Evolutionary conservation across 805 yeast genomes (phyloP).

Genomic region (Cyberlindnera subsufficiens): DNA sequence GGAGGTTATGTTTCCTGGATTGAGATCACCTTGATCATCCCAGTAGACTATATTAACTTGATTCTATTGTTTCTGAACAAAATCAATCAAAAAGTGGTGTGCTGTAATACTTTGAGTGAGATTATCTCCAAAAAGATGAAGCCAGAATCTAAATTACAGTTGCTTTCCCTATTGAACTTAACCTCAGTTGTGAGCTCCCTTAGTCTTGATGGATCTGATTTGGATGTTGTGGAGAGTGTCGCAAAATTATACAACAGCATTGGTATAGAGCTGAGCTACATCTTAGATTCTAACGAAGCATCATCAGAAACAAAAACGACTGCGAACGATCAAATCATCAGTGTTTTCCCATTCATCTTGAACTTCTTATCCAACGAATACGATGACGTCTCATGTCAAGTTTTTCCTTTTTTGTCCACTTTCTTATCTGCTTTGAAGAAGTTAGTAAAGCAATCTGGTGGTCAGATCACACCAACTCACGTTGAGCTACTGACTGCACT

Average conservation of each 20-base stretch:
- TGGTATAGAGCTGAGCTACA: constrained; percentile 69
- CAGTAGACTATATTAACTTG: constrained; percentile 21
- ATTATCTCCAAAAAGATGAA: constrained; percentile 76
- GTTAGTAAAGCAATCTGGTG: constrained; percentile 34
- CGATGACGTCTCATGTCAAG: constrained; percentile 83
- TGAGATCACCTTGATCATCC: constrained; percentile 22
- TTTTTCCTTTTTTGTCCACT: constrained; percentile 73
- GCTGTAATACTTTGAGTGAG: constrained; percentile 47
- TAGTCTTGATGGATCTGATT: constrained; percentile 38
- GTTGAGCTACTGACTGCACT: constrained; percentile 55
- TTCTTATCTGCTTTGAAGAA: constrained; percentile 68
- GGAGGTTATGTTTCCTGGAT: constrained; percentile 94
- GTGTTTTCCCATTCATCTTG: constrained; percentile 67
- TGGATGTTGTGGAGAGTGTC: constrained; percentile 69
- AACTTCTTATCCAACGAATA: constrained; percentile 72
- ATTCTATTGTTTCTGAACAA: constrained; percentile 63
- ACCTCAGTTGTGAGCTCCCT: constrained; percentile 43
- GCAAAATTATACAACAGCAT: constrained; percentile 71
- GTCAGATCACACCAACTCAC: constrained; percentile 31
- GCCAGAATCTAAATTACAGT: constrained; percentile 55
- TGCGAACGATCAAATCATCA: constrained; percentile 46
- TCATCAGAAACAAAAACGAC: constrained; percentile 29
- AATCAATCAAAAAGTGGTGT: constrained; percentile 10
- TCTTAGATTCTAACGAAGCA: constrained; percentile 51
- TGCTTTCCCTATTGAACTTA: constrained; percentile 64